Conservation (phyloP, 176 grass and related monocot species). For the Aegilops bicornis region DNA sequence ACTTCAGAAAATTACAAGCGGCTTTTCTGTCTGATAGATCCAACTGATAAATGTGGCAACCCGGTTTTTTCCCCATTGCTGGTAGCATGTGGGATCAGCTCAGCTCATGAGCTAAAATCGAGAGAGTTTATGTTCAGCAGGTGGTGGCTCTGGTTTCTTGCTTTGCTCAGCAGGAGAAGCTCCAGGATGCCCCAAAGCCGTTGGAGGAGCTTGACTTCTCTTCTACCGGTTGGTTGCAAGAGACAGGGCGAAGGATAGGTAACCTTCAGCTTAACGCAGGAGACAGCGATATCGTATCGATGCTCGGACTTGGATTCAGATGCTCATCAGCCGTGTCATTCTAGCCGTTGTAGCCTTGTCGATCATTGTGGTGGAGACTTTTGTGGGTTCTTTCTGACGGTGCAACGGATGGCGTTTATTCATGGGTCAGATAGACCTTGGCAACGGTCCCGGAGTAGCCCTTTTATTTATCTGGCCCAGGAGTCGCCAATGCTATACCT, state of each 20-base stretch:
- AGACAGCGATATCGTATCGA: neutral
- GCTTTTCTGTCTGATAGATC: too few species aligned
- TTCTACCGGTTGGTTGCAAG: conserved; percentile 35
- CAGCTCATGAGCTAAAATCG: too few species aligned
- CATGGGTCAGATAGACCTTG: conserved; percentile 40
- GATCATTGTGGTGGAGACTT: conserved; percentile 37
- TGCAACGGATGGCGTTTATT: conserved; percentile 79
- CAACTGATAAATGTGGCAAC: too few species aligned
- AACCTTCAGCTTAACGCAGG: conserved; percentile 72
- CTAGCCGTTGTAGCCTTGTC: neutral
- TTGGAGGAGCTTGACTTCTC: conserved; percentile 48
- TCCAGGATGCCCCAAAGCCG: conserved; percentile 68
- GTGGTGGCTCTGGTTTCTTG: conserved; percentile 82
- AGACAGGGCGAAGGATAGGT: conserved; percentile 34
- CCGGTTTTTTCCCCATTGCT: too few species aligned
- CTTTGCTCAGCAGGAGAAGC: conserved; percentile 76
- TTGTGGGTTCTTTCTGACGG: conserved; percentile 39
- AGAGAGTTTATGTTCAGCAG: conserved; percentile 37
- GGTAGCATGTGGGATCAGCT: too few species aligned
- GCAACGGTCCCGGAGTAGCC: too few species aligned
- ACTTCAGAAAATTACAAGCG: too few species aligned
- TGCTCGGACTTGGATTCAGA: neutral
- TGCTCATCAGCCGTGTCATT: neutral
- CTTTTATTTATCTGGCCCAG: too few species aligned
- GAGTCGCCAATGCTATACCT: too few species aligned